Evolutionary conservation across 305 asterid genomes (phyloP).

Genomic region (Solanum hybrid): DNA sequence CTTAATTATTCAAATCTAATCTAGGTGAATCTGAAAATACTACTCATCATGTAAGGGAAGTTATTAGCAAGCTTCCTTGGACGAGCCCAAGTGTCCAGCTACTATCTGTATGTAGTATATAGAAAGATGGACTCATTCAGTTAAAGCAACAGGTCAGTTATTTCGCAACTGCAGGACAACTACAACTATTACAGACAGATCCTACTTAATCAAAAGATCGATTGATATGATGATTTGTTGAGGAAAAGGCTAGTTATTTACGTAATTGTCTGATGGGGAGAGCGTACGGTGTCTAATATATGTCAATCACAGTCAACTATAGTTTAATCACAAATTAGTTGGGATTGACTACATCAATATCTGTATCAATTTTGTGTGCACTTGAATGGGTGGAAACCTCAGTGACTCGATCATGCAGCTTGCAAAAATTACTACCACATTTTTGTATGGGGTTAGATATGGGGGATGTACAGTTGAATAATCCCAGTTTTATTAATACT

Average conservation of each 20-base stretch:
- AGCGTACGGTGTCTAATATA: background rate
- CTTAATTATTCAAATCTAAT: background rate
- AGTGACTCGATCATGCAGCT: background rate
- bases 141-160: background rate
- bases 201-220: background rate
- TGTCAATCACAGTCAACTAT: background rate
- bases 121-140: background rate
- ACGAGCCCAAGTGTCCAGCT: background rate
- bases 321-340: background rate
- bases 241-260: background rate
- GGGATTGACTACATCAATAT: background rate
- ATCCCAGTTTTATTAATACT: background rate
- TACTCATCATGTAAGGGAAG: background rate
- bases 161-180: background rate
- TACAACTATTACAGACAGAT: background rate
- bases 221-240: background rate
- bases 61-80: background rate
- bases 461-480: conserved; percentile 14
- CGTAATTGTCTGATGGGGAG: background rate
- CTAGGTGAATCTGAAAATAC: background rate
- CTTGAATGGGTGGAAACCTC: conserved; percentile 1
- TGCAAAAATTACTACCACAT: conserved; percentile 8
- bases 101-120: background rate
- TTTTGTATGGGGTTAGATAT: conserved; percentile 11
- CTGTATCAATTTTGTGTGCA: background rate